A percentile compares a stretch with the other conserved stretches of the same genome.
These are phyloP conservation scores for Zasmidium cellare DNA, from an alignment of 2,329 filamentous ascomycete genomes.

Conservation along the genomic window DNA sequence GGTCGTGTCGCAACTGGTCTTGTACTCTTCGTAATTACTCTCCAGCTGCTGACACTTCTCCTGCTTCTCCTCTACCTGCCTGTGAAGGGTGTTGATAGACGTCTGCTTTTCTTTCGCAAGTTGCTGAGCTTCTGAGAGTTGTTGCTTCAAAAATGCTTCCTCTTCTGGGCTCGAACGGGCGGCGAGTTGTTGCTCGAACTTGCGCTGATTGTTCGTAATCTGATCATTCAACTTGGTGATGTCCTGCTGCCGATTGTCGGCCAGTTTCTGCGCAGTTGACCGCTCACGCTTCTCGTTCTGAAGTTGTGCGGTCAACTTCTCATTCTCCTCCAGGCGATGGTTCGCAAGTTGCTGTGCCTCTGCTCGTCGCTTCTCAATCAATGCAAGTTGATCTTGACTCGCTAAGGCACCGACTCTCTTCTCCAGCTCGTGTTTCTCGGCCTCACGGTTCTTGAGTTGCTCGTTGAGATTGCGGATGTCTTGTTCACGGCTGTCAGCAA, in stretches of 20 bases:
- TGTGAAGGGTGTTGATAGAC: constrained; percentile 1
- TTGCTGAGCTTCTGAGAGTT: background rate
- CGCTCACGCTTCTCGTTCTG: background rate
- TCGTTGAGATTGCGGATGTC: background rate
- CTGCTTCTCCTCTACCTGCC: constrained; percentile 5
- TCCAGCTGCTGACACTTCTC: background rate
- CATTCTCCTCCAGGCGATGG: background rate
- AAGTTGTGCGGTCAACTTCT: constrained; percentile 3
- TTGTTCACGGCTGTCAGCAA: background rate
- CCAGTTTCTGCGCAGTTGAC: background rate
- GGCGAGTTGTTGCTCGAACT: background rate
- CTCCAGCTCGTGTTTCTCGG: background rate
- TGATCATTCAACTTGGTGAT: constrained; percentile 2
- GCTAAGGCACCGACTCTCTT: background rate
- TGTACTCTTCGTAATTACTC: background rate
- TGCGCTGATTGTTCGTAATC: background rate
- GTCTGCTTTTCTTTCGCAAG: background rate
- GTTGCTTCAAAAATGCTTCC: background rate
- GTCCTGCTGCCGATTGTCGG: background rate
- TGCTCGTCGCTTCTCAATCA: background rate
- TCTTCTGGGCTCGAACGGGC: background rate
- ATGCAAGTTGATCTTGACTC: background rate
- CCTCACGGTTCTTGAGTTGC: constrained; percentile 1
- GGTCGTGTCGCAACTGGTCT: background rate
- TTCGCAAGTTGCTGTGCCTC: background rate